phyloP scores from a whole-genome alignment of 352 stramenopile species.

The Thalassiosira mediterranea region DNA sequence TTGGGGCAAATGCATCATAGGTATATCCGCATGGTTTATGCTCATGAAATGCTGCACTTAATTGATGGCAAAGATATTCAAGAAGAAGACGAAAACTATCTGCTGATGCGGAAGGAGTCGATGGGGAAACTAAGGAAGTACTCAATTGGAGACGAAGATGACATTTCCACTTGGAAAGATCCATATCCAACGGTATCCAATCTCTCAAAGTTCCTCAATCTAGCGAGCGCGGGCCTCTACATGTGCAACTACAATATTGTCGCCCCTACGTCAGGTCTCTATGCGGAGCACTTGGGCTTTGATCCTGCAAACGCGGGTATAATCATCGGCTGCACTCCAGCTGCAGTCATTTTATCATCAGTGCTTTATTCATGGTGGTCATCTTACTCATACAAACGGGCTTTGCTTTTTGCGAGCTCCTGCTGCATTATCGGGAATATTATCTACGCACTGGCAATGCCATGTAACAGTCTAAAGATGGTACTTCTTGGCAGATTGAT shows the following conservation, averaged over 20 bases:
- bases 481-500: constrained; percentile 90
- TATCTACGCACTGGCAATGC: constrained; percentile 74
- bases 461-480: constrained; percentile 79
- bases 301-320: constrained; percentile 90
- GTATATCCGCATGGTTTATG: constrained; percentile 53
- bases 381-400: constrained; percentile 74
- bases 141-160: constrained; percentile 25
- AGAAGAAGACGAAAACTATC: constrained; percentile 42
- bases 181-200: constrained; percentile 22
- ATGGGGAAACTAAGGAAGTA: constrained; percentile 19
- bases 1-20: constrained; percentile 32
- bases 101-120: constrained; percentile 11
- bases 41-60: constrained; percentile 51
- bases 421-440: constrained; percentile 75
- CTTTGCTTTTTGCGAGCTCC: constrained; percentile 73
- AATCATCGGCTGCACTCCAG: constrained; percentile 96
- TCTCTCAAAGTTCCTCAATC: constrained; percentile 87
- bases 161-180: constrained; percentile 14
- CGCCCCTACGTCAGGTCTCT: constrained; percentile 91
- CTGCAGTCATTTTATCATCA: constrained; percentile 92
- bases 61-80: constrained; percentile 24
- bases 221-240: constrained; percentile 94
- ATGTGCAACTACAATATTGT: constrained; percentile 97
- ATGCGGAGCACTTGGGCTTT: constrained; percentile 89
- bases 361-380: constrained; percentile 92